Conservation (phyloP, 495 filamentous ascomycete species). For the Xylaria grammica region DNA sequence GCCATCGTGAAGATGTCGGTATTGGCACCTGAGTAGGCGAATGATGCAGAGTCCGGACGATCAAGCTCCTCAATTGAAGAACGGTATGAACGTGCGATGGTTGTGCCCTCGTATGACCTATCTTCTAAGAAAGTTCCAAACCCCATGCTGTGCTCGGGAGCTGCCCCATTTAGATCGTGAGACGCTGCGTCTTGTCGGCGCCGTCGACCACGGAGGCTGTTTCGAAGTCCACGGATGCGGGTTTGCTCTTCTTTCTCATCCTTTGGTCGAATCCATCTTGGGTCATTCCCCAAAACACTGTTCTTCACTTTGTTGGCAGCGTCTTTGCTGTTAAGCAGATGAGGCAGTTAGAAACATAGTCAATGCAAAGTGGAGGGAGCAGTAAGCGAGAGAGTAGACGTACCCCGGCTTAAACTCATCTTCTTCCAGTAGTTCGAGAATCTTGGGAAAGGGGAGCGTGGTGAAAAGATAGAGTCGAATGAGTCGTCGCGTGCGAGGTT, state of each 20-base stretch:
- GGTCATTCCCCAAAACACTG: slow-evolving; percentile 52
- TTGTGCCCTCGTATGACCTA: slow-evolving; percentile 16
- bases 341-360: slow-evolving; percentile 17
- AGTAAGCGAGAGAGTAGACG: slow-evolving; percentile 18
- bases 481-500: slow-evolving; percentile 48
- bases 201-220: slow-evolving; percentile 29
- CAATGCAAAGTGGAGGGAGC: not conserved
- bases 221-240: slow-evolving; percentile 41
- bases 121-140: slow-evolving; percentile 11
- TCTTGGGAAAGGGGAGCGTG: slow-evolving; percentile 47
- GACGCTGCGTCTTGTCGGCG: slow-evolving; percentile 11
- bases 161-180: not conserved
- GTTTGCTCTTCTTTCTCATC: slow-evolving; percentile 48
- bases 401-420: slow-evolving; percentile 50
- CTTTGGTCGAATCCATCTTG: slow-evolving; percentile 52
- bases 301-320: slow-evolving; percentile 56
- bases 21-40: not conserved
- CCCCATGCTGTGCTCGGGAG: slow-evolving; percentile 16
- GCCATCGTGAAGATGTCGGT: not conserved
- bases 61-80: slow-evolving; percentile 27
- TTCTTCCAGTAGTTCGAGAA: slow-evolving; percentile 49
- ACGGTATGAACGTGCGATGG: slow-evolving; percentile 28
- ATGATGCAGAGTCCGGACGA: not conserved
- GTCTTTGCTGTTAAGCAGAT: slow-evolving; percentile 40
- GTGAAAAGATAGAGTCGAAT: slow-evolving; percentile 53